Conservation (phyloP, 2,329 filamentous ascomycete genomes). For the Fusarium annulatum region DNA sequence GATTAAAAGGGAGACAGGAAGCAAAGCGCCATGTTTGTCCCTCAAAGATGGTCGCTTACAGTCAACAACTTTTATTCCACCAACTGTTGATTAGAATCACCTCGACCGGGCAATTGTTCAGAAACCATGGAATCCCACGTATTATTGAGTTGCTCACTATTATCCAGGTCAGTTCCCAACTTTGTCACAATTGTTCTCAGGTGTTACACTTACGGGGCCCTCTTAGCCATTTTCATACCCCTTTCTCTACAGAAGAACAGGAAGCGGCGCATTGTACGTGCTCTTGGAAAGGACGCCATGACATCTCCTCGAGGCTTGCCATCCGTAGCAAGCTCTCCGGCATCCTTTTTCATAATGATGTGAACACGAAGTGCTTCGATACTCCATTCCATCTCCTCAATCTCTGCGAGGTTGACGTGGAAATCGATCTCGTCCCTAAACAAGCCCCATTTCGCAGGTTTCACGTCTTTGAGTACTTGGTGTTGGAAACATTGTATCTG, state of each 20-base stretch:
- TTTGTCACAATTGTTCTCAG: neutral
- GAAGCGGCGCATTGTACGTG: conserved; percentile 64
- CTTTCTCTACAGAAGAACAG: conserved; percentile 59
- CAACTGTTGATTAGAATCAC: conserved; percentile 42
- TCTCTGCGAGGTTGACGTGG: conserved; percentile 58
- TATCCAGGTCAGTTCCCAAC: conserved; percentile 27
- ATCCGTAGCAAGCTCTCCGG: conserved; percentile 43
- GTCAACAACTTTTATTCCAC: conserved; percentile 38
- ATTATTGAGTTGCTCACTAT: conserved; percentile 51
- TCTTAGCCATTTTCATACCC: conserved; percentile 55
- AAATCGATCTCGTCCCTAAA: conserved; percentile 65
- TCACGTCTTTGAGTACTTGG: conserved; percentile 61
- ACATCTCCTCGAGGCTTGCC: conserved; percentile 57
- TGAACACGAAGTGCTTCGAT: conserved; percentile 55
- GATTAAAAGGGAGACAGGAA: neutral
- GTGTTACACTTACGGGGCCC: conserved; percentile 52
- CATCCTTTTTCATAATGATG: conserved; percentile 51
- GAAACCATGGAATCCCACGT: conserved; percentile 53
- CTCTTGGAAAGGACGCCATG: conserved; percentile 63
- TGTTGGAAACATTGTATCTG: conserved; percentile 60
- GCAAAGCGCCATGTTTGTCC: neutral
- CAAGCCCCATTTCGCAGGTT: conserved; percentile 60
- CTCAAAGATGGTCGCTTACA: neutral
- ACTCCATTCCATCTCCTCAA: conserved; percentile 59
- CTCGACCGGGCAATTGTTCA: conserved; percentile 46